Evolutionary conservation across 306 rosid species (phyloP).

Genomic region (Hippophae tibetana): DNA sequence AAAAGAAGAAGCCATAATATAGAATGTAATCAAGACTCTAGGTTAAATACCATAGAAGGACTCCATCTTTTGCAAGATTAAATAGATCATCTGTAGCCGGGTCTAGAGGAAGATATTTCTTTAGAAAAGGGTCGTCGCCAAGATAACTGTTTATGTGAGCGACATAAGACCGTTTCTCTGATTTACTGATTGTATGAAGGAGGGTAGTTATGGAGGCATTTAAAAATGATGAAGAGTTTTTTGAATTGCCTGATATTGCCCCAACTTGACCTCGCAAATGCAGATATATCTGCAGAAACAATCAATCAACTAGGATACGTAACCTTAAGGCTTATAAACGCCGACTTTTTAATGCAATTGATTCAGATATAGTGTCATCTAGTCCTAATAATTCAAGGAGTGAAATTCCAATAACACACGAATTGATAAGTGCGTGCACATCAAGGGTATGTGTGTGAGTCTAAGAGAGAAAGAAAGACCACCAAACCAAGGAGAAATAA

Average conservation of each 20-base stretch:
- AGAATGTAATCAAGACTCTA: conserved; percentile 25
- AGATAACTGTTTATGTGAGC: conserved; percentile 91
- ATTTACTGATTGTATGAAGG: conserved; percentile 84
- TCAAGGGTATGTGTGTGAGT: not conserved
- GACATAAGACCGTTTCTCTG: conserved; percentile 75
- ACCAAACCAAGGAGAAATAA: not conserved
- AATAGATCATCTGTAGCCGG: conserved; percentile 58
- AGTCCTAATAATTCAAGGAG: not conserved
- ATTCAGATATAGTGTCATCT: not conserved
- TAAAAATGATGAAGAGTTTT: conserved; percentile 71
- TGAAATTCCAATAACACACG: not conserved
- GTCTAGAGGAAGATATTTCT: conserved; percentile 76
- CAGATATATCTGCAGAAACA: conserved; percentile 8
- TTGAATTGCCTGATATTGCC: conserved; percentile 46
- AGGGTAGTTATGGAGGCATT: conserved; percentile 80
- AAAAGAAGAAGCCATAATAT: conserved; percentile 1
- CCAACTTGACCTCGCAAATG: conserved; percentile 49
- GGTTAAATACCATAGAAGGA: conserved; percentile 77
- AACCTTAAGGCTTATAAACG: conserved; percentile 14
- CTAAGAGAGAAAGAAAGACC: not conserved
- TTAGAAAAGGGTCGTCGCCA: conserved; percentile 77
- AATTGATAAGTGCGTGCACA: not conserved
- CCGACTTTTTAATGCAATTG: conserved; percentile 6
- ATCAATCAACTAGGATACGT: conserved; percentile 8
- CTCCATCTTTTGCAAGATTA: conserved; percentile 76